A percentile compares a stretch with the other conserved stretches of the same genome.
Conservation (phyloP, 306 rosid species). For the Hippophae gyantsensis region DNA sequence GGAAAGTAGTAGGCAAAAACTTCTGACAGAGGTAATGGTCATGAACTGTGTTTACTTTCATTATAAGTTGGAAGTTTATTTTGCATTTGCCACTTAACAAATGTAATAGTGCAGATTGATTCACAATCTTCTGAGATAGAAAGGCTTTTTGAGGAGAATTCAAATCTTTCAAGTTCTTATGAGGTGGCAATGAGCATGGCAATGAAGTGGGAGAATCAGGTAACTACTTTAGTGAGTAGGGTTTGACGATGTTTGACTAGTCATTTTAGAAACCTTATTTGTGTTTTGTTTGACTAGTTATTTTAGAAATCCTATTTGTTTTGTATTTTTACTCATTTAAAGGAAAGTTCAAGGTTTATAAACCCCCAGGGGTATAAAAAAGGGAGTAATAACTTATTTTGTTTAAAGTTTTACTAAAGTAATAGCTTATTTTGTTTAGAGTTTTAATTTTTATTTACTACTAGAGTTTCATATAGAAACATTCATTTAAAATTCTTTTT, state of each 20-base stretch:
- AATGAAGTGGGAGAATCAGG: slow-evolving; percentile 81
- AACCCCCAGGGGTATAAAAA: too few species aligned
- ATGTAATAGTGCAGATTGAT: slow-evolving; percentile 55
- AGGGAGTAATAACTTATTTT: too few species aligned
- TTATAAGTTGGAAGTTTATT: slow-evolving; percentile 12
- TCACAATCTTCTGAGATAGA: slow-evolving; percentile 86
- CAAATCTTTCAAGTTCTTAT: slow-evolving; percentile 53
- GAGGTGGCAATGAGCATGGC: slow-evolving; percentile 51
- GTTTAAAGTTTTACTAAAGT: too few species aligned
- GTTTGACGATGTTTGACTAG: neutral
- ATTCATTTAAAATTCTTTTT: too few species aligned
- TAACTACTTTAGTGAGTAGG: slow-evolving; percentile 11
- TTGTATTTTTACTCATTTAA: neutral
- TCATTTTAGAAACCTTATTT: neutral
- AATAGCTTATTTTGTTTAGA: too few species aligned
- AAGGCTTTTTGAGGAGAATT: slow-evolving; percentile 87
- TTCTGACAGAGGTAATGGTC: slow-evolving; percentile 62
- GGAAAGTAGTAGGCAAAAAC: slow-evolving; percentile 93
- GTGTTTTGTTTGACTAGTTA: neutral
- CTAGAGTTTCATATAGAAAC: too few species aligned
- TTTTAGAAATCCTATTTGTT: neutral
- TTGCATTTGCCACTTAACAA: slow-evolving; percentile 19
- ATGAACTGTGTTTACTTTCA: slow-evolving; percentile 3
- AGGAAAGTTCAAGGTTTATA: too few species aligned
- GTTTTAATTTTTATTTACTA: too few species aligned